Conservation (phyloP, 2,329 filamentous ascomycete genomes). For the Claviceps sp. region DNA sequence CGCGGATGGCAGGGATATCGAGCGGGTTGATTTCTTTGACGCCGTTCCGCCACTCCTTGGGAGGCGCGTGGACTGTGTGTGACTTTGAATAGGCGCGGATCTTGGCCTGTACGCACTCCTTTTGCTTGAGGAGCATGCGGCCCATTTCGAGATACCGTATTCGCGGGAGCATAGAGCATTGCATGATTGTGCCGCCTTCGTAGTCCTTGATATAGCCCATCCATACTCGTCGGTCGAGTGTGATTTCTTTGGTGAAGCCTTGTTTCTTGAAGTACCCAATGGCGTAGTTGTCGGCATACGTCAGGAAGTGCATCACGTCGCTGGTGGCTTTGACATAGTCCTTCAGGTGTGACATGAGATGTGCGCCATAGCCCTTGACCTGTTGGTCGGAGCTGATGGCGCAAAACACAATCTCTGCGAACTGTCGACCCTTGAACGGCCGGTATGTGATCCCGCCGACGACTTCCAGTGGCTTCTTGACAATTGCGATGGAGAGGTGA, state of each 20-base stretch:
- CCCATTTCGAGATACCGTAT: slow-evolving; percentile 89
- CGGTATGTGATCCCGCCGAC: slow-evolving; percentile 94
- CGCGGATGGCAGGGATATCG: slow-evolving; percentile 75
- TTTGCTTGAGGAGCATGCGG: slow-evolving; percentile 93
- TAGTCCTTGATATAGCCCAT: slow-evolving; percentile 99
- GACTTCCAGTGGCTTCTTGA: slow-evolving; percentile 93
- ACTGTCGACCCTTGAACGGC: slow-evolving; percentile 80
- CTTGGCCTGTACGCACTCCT: slow-evolving; percentile 88
- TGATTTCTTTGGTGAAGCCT: slow-evolving; percentile 97
- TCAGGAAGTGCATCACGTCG: slow-evolving; percentile 96
- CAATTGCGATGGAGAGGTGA: slow-evolving; percentile 90
- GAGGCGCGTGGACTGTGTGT: slow-evolving; percentile 75
- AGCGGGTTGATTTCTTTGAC: slow-evolving; percentile 69
- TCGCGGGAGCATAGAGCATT: slow-evolving; percentile 91
- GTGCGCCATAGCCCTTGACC: slow-evolving; percentile 95
- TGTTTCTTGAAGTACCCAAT: slow-evolving; percentile 99
- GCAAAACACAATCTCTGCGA: slow-evolving; percentile 98
- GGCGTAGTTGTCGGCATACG: slow-evolving; percentile 96
- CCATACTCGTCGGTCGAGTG: slow-evolving; percentile 78
- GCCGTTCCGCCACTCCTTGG: slow-evolving; percentile 71
- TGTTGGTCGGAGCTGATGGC: slow-evolving; percentile 96
- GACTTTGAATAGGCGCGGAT: slow-evolving; percentile 83
- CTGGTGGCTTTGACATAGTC: slow-evolving; percentile 96
- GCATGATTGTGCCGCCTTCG: slow-evolving; percentile 97
- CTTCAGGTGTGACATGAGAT: slow-evolving; percentile 96